Evolutionary conservation across 768 basidiomycete genomes (phyloP).

Genomic region (Lactifluus volemus): DNA sequence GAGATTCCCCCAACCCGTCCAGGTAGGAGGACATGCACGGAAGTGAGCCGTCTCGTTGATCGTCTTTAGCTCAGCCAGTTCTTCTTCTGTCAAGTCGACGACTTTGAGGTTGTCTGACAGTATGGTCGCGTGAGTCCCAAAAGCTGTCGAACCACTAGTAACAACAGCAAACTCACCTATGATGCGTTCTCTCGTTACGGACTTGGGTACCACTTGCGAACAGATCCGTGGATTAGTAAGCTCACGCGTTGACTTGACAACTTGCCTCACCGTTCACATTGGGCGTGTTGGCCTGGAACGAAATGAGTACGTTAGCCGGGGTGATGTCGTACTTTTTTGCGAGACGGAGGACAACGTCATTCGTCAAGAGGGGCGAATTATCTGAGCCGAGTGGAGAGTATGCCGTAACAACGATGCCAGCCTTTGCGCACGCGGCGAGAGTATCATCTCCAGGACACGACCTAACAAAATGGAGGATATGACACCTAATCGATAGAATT

Average conservation of each 20-base stretch:
- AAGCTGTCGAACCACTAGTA: neutral
- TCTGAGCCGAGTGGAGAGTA: constrained; percentile 77
- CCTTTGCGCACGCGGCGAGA: constrained; percentile 47
- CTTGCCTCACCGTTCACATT: constrained; percentile 39
- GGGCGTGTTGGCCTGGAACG: constrained; percentile 62
- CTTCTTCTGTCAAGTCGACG: constrained; percentile 52
- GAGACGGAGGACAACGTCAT: constrained; percentile 51
- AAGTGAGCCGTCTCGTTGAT: constrained; percentile 57
- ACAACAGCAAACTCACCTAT: constrained; percentile 29
- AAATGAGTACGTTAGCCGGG: constrained; percentile 61
- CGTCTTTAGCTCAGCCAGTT: constrained; percentile 45
- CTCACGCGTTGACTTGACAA: constrained; percentile 16
- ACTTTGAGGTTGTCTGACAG: constrained; percentile 47
- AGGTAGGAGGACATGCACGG: constrained; percentile 56
- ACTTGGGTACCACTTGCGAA: constrained; percentile 60
- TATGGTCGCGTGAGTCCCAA: neutral
- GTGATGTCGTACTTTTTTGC: constrained; percentile 51
- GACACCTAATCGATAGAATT: neutral
- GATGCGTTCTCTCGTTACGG: constrained; percentile 62
- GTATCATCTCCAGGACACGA: constrained; percentile 61
- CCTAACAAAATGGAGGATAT: constrained; percentile 25
- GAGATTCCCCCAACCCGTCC: constrained; percentile 55
- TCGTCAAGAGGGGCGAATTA: constrained; percentile 54
- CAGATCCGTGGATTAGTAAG: neutral
- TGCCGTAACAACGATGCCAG: constrained; percentile 64